Evolutionary conservation across 257 asterid genomes (phyloP).

Genomic region (Lycium barbarum): DNA sequence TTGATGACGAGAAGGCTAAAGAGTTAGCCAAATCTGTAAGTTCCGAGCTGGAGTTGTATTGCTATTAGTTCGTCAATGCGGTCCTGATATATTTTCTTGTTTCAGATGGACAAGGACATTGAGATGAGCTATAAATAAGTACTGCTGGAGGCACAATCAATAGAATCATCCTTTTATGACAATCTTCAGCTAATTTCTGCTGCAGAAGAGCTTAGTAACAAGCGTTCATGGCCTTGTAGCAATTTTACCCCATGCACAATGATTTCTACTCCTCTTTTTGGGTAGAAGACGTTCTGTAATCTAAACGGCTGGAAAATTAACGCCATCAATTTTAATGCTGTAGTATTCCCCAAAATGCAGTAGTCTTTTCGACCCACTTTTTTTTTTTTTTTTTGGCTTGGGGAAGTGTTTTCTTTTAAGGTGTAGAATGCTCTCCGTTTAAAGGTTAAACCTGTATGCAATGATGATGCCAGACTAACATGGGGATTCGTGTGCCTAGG

Average conservation of each 20-base stretch:
- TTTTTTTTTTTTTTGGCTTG: background rate
- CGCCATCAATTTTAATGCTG: background rate
- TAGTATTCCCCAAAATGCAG: slow-evolving; percentile 6
- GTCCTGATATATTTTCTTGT: slow-evolving; percentile 21
- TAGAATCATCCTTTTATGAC: background rate
- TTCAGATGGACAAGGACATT: slow-evolving; percentile 78
- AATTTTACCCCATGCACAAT: background rate
- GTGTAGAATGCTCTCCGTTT: background rate
- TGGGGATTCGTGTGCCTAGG: background rate
- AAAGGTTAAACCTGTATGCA: background rate
- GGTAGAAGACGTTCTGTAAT: slow-evolving; percentile 2
- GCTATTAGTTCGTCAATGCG: slow-evolving; percentile 27
- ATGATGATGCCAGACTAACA: background rate
- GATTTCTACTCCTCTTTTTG: background rate
- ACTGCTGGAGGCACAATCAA: slow-evolving; percentile 25
- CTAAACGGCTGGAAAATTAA: slow-evolving; percentile 7
- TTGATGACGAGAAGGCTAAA: slow-evolving; percentile 77
- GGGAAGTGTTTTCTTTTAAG: background rate
- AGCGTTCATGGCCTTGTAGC: slow-evolving; percentile 20
- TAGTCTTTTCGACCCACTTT: background rate
- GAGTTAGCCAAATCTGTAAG: slow-evolving; percentile 81
- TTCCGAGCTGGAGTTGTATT: slow-evolving; percentile 10
- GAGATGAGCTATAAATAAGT: slow-evolving; percentile 53
- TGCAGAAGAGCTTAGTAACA: slow-evolving; percentile 22
- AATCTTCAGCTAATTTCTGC: slow-evolving; percentile 21